phyloP scores from a whole-genome alignment of 2,329 filamentous ascomycete genomes.

The Fusarium brevicatenulatum region DNA sequence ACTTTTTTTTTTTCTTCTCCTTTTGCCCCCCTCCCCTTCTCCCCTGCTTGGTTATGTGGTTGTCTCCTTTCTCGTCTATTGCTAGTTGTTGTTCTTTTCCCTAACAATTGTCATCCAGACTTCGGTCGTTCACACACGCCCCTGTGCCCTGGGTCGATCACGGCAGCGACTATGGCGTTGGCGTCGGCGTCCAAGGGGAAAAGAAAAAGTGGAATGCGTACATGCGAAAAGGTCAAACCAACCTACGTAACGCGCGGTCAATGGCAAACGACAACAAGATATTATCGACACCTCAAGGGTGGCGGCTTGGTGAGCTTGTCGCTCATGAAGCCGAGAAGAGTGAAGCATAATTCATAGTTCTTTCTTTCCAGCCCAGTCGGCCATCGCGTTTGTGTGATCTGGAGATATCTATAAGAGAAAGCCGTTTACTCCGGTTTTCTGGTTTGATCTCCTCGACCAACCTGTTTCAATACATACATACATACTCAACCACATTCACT shows the following conservation, averaged over 20 bases:
- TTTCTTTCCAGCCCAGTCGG: constrained; percentile 25
- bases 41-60: constrained; percentile 19
- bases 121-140: constrained; percentile 15
- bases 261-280: constrained; percentile 20
- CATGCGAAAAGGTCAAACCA: background rate
- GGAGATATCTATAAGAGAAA: constrained; percentile 36
- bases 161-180: constrained; percentile 25
- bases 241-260: constrained; percentile 29
- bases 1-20: constrained; percentile 1
- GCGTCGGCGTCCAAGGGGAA: constrained; percentile 15
- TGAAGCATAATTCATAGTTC: constrained; percentile 24
- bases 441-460: constrained; percentile 26
- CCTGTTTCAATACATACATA: constrained; percentile 3
- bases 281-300: constrained; percentile 33
- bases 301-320: constrained; percentile 35
- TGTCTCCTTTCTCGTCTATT: constrained; percentile 14
- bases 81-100: background rate
- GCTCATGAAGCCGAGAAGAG: constrained; percentile 31
- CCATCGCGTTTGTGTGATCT: constrained; percentile 3
- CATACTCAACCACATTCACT: background rate
- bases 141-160: constrained; percentile 25
- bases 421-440: constrained; percentile 42
- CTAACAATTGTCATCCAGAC: constrained; percentile 20
- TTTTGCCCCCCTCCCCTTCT: background rate
- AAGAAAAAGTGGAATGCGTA: constrained; percentile 16